Conservation (phyloP, 2,329 filamentous ascomycete genomes). For the Monilinia aucupariae region DNA sequence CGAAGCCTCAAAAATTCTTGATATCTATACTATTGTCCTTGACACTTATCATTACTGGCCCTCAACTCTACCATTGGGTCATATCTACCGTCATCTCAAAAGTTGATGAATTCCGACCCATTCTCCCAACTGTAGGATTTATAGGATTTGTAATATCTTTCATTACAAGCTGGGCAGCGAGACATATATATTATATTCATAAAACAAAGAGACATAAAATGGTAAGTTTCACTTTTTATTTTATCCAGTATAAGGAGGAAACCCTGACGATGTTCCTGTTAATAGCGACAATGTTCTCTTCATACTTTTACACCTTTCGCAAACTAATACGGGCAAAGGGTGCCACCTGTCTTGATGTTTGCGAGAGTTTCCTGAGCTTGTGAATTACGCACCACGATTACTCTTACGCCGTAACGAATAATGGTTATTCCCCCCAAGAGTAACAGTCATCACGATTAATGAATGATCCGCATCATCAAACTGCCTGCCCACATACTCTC, state of each 20-base stretch:
- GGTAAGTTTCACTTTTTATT: not conserved
- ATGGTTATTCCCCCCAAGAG: not conserved
- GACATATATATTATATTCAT: conserved; percentile 10
- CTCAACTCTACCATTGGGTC: conserved; percentile 1
- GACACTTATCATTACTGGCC: not conserved
- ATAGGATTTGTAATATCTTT: conserved; percentile 25
- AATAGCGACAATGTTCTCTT: conserved; percentile 6
- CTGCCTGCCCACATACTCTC: not conserved
- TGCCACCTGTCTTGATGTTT: not conserved
- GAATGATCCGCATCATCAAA: not conserved
- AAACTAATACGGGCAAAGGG: not conserved
- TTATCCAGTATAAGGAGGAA: not conserved
- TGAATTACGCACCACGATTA: not conserved
- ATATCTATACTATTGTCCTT: not conserved
- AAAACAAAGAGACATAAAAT: not conserved
- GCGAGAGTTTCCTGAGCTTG: not conserved
- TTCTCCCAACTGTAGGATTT: conserved; percentile 25
- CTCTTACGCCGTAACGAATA: not conserved
- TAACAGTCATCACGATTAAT: not conserved
- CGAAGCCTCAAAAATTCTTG: not conserved
- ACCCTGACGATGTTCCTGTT: not conserved
- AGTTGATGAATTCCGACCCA: not conserved
- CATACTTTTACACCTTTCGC: not conserved
- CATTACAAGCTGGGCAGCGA: conserved; percentile 22
- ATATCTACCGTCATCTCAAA: not conserved